Percentiles rank a stretch among this genome's conserved stretches.
Conservation (phyloP, 805 yeast species). For the Hanseniaspora occidentalis region DNA sequence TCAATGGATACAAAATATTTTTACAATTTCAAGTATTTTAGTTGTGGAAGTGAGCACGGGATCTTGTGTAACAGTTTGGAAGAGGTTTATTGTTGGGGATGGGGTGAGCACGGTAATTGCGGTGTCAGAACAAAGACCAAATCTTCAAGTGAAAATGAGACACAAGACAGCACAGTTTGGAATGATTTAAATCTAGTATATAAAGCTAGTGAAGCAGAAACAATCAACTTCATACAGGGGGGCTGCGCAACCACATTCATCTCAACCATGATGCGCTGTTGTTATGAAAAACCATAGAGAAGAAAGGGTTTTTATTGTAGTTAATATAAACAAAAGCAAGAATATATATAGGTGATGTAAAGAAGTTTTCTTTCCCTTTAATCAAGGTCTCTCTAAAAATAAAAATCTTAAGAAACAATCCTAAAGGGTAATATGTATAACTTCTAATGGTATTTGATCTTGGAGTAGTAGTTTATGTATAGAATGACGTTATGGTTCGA, state of each 20-base stretch:
- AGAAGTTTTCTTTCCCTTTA: conserved; percentile 30
- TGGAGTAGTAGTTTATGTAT: conserved; percentile 14
- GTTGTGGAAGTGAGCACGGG: conserved; percentile 84
- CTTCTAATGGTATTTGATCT: conserved; percentile 39
- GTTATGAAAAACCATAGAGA: conserved; percentile 4
- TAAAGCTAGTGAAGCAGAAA: conserved; percentile 12
- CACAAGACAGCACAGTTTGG: neutral
- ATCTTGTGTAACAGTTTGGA: conserved; percentile 18
- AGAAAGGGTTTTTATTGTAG: conserved; percentile 3
- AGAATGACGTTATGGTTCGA: neutral
- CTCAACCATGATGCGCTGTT: neutral
- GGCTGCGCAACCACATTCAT: conserved; percentile 69
- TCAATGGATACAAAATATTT: conserved; percentile 15
- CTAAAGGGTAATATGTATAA: conserved; percentile 78
- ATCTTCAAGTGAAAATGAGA: neutral
- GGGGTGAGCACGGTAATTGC: conserved; percentile 99
- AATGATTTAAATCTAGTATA: conserved; percentile 22
- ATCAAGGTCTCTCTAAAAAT: conserved; percentile 10
- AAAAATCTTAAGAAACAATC: conserved; percentile 19
- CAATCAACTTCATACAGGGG: conserved; percentile 30
- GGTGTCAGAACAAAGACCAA: conserved; percentile 27
- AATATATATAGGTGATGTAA: conserved; percentile 33
- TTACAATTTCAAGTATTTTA: conserved; percentile 3
- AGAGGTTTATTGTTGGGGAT: conserved; percentile 72
- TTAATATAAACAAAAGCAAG: conserved; percentile 1